Evolutionary conservation across 352 stramenopile genomes (phyloP), one percentile per base, ranked within the genome.

Genomic region (Stephanocyclus meneghinianus): DNA sequence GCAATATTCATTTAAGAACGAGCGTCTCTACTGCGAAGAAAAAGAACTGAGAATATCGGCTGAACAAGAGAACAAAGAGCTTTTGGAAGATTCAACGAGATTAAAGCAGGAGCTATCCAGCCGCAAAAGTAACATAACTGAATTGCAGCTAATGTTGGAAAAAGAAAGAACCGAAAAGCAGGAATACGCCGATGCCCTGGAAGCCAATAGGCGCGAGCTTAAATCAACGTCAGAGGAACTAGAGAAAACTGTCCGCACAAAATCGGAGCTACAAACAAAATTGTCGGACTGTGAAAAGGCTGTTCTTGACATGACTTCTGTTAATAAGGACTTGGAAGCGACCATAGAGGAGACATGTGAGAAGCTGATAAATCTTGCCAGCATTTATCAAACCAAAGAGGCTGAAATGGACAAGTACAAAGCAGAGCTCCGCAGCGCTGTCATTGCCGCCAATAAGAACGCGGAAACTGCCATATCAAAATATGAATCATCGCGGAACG

Each of bases 381-480:
- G 63, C 37, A 80, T 90, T 37, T 87, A 88, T 71, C 56, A 90
- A 80, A 66, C 32, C 7, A 89, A 88, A 42, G 86, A 89, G 60
- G 45, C 70, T 35, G 76, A 86, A 47, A 78, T 83, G 61, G 70
- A 80, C 0, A 82, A 79, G 57, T 64, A 66, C 35, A 80, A 86
- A 60, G 42, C 37, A 61, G 63, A 86, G 44, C 59, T 82, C 68
- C 69, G 74, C 26, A 77, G 29, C 63, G 79, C 64, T 47, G 44
- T 80, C 6, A 77, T 53, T 61, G 48, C 59, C 42, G 63, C 74
- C n/a, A 80, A 78, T 21, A 73, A 50, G 26, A 59, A 86, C 55
- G 69, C 74, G 16, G 70, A 86, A 13, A 80, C 32, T 57, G 74
- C 73, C 1, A 74, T 80, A 44, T 29, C 72, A 48, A 77, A 82